Evolutionary conservation across 2,329 filamentous ascomycete species (phyloP), one percentile per base, ranked within the genome.

Genomic region (Thyridium curvatum): DNA sequence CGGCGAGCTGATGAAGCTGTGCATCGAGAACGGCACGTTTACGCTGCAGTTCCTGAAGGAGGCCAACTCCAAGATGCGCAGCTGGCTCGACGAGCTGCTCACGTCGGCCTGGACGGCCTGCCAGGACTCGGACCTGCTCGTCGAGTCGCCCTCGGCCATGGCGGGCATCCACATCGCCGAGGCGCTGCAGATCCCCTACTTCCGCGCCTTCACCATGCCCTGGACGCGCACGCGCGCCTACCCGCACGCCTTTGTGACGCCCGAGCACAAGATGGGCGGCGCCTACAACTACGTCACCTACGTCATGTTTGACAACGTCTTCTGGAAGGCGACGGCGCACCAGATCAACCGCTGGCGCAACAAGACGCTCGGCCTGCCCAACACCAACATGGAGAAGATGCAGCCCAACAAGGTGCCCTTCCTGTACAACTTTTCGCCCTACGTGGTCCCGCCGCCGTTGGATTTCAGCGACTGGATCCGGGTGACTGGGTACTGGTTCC

Each of bases 391-490:
- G 32, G 86, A 93, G 56, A 94, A 90, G 65, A 79, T 98, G 78
- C 89, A 96, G 63, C 83, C 86, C 3, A 95, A 96, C 67, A 94
- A 94, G 59, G 88, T 96, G n/a, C 93, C 93, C 0, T 98, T 98
- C 61, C 64, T 98, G 34, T 98, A 98, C 69, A 97, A 96, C 63
- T 97, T 96, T 60, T 94, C 87, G 40, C 88, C 90, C 1, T 85
- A 80, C 10, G 93, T 98, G 12, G 93, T 98, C n/a, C 80, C 86
- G 3, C 91, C 90, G 18, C 93, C 93, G 13, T 71, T 96, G 2
- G 93, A 98, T 64, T 98, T 90, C 64, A 91, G 87, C 32, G 93
- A 97, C 60, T 98, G 93, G 93, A 93, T 98, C 58, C 80, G 88
- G 32, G 87, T 97, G 8, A 97, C 93, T 0, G 93, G 93, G 0